Evolutionary conservation across 345 rosid species (phyloP).

Genomic region (Salix caprea): DNA sequence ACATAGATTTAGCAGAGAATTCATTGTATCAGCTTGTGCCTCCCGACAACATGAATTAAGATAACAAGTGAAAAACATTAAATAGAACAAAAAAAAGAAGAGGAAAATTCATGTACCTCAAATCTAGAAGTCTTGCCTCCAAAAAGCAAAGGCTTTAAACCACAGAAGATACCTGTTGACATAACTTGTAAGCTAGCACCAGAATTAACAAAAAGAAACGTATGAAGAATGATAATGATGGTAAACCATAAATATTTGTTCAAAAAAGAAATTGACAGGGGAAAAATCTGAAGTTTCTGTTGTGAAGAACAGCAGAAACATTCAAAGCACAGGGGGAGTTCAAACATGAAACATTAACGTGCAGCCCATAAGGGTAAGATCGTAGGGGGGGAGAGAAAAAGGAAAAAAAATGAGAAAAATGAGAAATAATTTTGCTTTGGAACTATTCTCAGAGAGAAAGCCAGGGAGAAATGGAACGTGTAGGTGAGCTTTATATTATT

Average conservation of each 20-base stretch:
- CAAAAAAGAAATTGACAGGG: background rate
- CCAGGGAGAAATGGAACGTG: constrained; percentile 24
- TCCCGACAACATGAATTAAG: background rate
- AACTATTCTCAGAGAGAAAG: constrained; percentile 51
- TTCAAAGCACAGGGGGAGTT: background rate
- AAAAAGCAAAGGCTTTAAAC: constrained; percentile 37
- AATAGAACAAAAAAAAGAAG: background rate
- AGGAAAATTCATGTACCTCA: constrained; percentile 32
- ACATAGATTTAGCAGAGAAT: background rate
- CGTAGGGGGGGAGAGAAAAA: too few species aligned
- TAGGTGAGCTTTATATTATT: constrained; percentile 28
- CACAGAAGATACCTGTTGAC: constrained; percentile 37
- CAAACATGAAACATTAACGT: background rate
- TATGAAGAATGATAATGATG: background rate
- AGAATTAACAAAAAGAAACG: constrained; percentile 1
- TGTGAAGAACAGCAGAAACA: background rate
- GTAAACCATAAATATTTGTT: background rate
- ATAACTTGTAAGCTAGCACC: constrained; percentile 14
- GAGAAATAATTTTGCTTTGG: constrained; percentile 5
- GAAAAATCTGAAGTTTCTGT: background rate
- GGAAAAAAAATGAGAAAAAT: background rate
- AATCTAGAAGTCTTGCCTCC: constrained; percentile 38
- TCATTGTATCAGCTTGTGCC: background rate
- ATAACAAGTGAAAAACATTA: background rate
- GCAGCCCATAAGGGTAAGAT: background rate